A percentile compares a stretch with the other conserved stretches of the same genome.
These are phyloP conservation scores for Globomyces sp. DNA, from an alignment of 371 early-diverging fungal genomes.

Conservation along the genomic window DNA sequence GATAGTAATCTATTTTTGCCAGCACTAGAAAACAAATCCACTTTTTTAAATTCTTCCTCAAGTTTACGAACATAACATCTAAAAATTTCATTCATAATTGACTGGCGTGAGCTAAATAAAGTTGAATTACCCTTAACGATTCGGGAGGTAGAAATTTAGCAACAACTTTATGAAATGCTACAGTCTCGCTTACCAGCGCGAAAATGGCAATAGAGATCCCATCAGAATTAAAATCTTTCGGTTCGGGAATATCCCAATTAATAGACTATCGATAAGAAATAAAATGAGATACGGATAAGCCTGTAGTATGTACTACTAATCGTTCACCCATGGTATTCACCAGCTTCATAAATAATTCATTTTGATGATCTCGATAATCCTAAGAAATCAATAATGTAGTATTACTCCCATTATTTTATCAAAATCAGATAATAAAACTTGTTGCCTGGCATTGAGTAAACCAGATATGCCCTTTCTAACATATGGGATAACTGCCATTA, in stretches of 20 bases:
- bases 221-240: conserved; percentile 35
- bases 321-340: conserved; percentile 91
- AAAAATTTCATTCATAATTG: conserved; percentile 60
- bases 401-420: conserved; percentile 61
- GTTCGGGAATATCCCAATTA: conserved; percentile 70
- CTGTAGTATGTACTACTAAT: conserved; percentile 67
- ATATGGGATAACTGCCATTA: conserved; percentile 81
- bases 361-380: conserved; percentile 85
- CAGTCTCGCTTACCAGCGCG: conserved; percentile 83
- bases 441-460: conserved; percentile 70
- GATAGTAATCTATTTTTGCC: conserved; percentile 78
- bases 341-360: conserved; percentile 81
- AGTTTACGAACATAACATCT: conserved; percentile 68
- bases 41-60: conserved; percentile 64
- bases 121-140: conserved; percentile 61
- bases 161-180: conserved; percentile 85
- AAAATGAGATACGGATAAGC: conserved; percentile 50
- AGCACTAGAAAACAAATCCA: conserved; percentile 65
- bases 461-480: conserved; percentile 68
- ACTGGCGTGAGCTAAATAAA: conserved; percentile 15
- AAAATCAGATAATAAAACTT: conserved; percentile 76
- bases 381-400: no score
- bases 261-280: conserved; percentile 36
- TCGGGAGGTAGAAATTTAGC: conserved; percentile 71
- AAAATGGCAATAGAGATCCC: conserved; percentile 61